Base-by-base conservation (phyloP, 805 yeast species). In the Zygotorulaspora sp. region DNA sequence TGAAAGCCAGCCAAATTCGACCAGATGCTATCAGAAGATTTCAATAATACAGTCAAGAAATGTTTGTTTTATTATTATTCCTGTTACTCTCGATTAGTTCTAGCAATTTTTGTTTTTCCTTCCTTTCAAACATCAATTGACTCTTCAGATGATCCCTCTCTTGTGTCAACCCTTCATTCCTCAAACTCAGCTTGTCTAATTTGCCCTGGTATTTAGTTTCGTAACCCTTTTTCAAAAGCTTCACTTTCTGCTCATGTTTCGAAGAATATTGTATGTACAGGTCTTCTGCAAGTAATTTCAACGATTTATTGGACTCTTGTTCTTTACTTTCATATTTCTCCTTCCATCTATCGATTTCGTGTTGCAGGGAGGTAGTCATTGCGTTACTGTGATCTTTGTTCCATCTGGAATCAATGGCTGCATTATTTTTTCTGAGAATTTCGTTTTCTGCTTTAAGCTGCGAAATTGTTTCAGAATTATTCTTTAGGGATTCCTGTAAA, bases 211-310 rank as follows among this genome's bases (percentile, higher is more conserved):
- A 75, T 49, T 74, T 77, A 21, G 65, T 61, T 48, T 77, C 82
- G 52, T 74, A 77, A 2, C 76, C 78, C 40, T 72, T 70, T 54
- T 76, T 80, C 51, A 80, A 63, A 21, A 76, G 72, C 10, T 71
- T 70, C 6, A 84, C 82, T 57, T 84, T 84, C 36, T 75, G 73
- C 44, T 80, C 85, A 53, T 85, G 94, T 54, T 85, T 84, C 34
- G 80, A 77, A 2, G 86, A 75, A 53, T 84, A 84, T 54, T 81
- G 88, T 25, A 74, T 68, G 52, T 83, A 83, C 8, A 84, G 64
- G 48, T 80, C 85, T 42, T 77, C 80, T 0, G 89, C 84, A 32
- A 83, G 61, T 44, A 76, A 73, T 44, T 78, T 77, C 25, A 81
- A 61, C 50, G 75, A 72, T 40, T 67, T 67, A 44, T 77, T 79